Evolutionary conservation across 768 basidiomycete genomes (phyloP), one percentile per base, ranked within the genome.

Genomic region (Termitomyces sp.): DNA sequence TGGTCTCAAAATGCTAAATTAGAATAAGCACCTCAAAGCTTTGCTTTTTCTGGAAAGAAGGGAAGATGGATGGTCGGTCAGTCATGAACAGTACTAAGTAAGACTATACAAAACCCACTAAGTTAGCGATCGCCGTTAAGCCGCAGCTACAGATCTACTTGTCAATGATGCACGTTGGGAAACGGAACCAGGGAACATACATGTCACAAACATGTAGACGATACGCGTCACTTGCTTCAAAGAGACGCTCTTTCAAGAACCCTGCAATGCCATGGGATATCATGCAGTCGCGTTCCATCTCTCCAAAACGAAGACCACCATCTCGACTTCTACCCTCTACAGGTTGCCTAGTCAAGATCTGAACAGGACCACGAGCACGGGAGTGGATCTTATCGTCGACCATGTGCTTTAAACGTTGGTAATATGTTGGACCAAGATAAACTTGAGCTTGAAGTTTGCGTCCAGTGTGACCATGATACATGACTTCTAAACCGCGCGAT

Each of bases 261-360:
- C 85, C 93, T 46, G 97, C 96, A 62, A 98, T 94, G 69, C 97
- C 97, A 76, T 99, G 97, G 24, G 97, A 97, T 60, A 99, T 96
- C 97, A 99, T 99, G 71, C 97, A 98, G 83, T 98, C 96, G 71
- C 94, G 92, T 70, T 99, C 97, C 97, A 99, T 99, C 82, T 99
- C 97, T 80, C 97, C 97, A 79, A 99, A 99, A 67, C 97, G 94
- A 61, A 99, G 76, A 72, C 97, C 97, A 79, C 97, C 97, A 68
- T 98, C 97, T 75, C 97, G 84, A 83, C 91, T 94, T 73, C 97
- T 84, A 82, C 97, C 97, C 70, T 99, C 97, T 16, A 99, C 97
- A 13, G 97, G 97, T 68, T 99, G 97, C 49, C 97, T 77, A 32
- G 96, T 99, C 65, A 99, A 73, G 65, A 98, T 99, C 71, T 99